Percentiles rank a stretch among this genome's conserved stretches.
Evolutionary conservation across 176 grass and related monocot species (phyloP).

Genomic region (Musa beccarii): DNA sequence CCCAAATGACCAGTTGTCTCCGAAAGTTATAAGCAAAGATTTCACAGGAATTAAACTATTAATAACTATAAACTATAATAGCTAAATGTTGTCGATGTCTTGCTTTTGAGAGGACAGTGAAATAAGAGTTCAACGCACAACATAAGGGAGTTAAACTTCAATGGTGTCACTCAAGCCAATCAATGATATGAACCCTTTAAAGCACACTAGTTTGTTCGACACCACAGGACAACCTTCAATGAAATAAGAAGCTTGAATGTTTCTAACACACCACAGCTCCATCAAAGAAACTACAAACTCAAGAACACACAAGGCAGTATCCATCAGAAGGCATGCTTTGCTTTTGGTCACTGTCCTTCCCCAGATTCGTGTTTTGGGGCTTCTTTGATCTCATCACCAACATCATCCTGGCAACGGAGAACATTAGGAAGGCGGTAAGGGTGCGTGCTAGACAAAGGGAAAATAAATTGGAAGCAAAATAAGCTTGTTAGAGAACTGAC

Average conservation of each 20-base stretch:
- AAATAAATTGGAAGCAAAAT: background rate
- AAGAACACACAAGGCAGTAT: background rate
- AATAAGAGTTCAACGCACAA: too few species aligned
- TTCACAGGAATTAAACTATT: too few species aligned
- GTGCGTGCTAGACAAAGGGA: background rate
- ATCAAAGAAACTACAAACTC: slow-evolving; percentile 18
- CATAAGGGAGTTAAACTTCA: too few species aligned
- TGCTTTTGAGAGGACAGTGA: too few species aligned
- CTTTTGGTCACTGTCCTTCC: slow-evolving; percentile 45
- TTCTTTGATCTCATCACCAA: slow-evolving; percentile 55
- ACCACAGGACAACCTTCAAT: background rate
- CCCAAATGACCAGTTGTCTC: too few species aligned
- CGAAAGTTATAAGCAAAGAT: too few species aligned
- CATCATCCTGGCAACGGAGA: slow-evolving; percentile 46
- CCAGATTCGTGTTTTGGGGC: slow-evolving; percentile 36
- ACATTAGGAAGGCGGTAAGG: background rate
- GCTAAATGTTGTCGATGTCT: too few species aligned
- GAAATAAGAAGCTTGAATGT: background rate
- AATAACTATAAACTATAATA: too few species aligned
- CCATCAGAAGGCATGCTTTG: background rate
- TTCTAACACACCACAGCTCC: slow-evolving; percentile 5
- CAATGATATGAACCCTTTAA: too few species aligned
- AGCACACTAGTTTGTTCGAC: too few species aligned
- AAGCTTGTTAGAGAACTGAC: slow-evolving; percentile 18
- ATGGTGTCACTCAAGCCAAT: too few species aligned